Evolutionary conservation across 1,284 basidiomycete genomes (phyloP).

Genomic region (Vanrija humicola): DNA sequence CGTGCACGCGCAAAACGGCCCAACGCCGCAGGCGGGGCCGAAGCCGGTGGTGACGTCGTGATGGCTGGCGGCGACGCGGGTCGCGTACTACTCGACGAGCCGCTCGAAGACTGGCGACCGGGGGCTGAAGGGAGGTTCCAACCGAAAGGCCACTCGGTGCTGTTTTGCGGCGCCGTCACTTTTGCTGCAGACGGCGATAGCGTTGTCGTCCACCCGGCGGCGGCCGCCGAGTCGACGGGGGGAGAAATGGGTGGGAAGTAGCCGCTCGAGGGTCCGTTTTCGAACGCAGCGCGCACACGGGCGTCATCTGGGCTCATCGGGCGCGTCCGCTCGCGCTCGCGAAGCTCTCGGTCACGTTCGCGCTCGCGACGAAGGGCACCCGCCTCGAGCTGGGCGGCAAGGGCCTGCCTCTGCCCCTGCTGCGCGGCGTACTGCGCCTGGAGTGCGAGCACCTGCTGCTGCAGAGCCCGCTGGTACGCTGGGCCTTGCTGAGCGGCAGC

Average conservation of each 20-base stretch:
- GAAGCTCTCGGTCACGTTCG: constrained; percentile 1
- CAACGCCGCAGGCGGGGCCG: constrained; percentile 9
- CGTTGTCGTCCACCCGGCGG: constrained; percentile 16
- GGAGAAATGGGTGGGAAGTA: constrained; percentile 15
- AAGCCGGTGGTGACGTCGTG: constrained; percentile 3
- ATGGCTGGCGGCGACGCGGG: constrained; percentile 6
- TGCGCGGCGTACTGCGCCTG: constrained; percentile 13
- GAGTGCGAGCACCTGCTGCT: constrained; percentile 13
- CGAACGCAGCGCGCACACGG: constrained; percentile 29
- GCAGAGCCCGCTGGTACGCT: constrained; percentile 15
- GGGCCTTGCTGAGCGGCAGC: constrained; percentile 17
- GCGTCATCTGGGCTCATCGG: constrained; percentile 18
- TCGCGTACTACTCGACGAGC: constrained; percentile 6
- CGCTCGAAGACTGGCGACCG: constrained; percentile 4
- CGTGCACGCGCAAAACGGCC: constrained; percentile 37
- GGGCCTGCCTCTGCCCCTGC: constrained; percentile 19
- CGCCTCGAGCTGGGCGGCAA: constrained; percentile 29
- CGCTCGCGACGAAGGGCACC: constrained; percentile 16
- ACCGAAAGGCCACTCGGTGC: constrained; percentile 5
- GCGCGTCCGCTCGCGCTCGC: constrained; percentile 14
- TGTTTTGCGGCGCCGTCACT: neutral
- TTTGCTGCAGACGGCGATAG: neutral
- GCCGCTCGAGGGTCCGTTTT: constrained; percentile 17
- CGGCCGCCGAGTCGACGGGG: constrained; percentile 13
- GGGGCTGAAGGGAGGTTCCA: constrained; percentile 1